A percentile compares a stretch with the other conserved stretches of the same genome.
Conservation (phyloP, 768 basidiomycete species). For the Trametes villosa region DNA sequence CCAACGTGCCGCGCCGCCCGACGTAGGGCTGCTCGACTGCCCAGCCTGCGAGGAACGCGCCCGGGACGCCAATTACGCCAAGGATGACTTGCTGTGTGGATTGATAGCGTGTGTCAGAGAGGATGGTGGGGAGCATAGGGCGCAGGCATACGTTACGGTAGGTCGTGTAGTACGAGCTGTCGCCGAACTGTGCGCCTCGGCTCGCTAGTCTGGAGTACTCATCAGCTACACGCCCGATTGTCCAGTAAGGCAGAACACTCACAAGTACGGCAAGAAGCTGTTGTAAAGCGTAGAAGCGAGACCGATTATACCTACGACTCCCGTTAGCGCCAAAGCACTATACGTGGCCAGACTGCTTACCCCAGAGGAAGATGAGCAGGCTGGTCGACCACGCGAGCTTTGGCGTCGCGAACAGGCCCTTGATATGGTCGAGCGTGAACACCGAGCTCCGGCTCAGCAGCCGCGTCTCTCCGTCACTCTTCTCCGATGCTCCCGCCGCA, state of each 20-base stretch:
- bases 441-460: conserved; percentile 47
- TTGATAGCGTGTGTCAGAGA: background rate
- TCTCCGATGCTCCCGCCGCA: conserved; percentile 22
- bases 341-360: conserved; percentile 36
- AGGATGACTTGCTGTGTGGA: conserved; percentile 65
- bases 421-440: conserved; percentile 50
- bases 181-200: conserved; percentile 41
- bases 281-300: conserved; percentile 43
- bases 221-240: background rate
- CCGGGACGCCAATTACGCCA: conserved; percentile 69
- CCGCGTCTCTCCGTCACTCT: conserved; percentile 2
- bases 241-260: conserved; percentile 11
- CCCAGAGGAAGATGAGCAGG: conserved; percentile 53
- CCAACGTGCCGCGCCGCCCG: conserved; percentile 70
- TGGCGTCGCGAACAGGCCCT: conserved; percentile 62
- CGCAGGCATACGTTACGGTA: conserved; percentile 40
- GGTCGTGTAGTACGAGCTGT: conserved; percentile 39
- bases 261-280: conserved; percentile 43
- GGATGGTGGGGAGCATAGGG: background rate
- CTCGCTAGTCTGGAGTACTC: conserved; percentile 33
- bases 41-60: conserved; percentile 73
- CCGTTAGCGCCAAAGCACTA: background rate
- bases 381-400: conserved; percentile 70
- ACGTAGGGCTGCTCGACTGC: conserved; percentile 66
- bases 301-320: conserved; percentile 36